These are phyloP conservation scores for Elongisporangium prolatum DNA, from an alignment of 352 stramenopile species.

Conservation along the genomic window DNA sequence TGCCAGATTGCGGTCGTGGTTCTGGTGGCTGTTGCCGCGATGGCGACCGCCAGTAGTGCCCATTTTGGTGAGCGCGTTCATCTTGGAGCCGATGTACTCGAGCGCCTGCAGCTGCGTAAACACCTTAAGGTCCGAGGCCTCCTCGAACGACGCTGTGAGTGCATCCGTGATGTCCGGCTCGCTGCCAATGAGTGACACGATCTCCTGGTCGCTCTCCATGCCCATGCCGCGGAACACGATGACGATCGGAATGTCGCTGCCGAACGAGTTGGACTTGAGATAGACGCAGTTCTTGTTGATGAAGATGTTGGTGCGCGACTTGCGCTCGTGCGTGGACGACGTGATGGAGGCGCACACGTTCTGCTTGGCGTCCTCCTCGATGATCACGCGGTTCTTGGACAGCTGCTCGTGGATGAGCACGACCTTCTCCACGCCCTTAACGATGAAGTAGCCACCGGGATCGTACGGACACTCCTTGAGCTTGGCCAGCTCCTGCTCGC, in stretches of 20 bases:
- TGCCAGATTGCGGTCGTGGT: constrained; percentile 63
- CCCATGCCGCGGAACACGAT: constrained; percentile 98
- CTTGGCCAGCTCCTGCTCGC: constrained; percentile 90
- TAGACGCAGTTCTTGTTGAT: constrained; percentile 96
- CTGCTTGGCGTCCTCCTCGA: constrained; percentile 95
- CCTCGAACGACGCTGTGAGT: constrained; percentile 95
- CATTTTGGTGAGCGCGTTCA: constrained; percentile 76
- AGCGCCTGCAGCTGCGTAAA: constrained; percentile 95
- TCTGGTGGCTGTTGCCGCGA: constrained; percentile 19
- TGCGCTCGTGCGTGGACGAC: constrained; percentile 98
- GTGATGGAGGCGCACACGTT: constrained; percentile 95
- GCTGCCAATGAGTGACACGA: constrained; percentile 94
- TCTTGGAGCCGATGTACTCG: constrained; percentile 96
- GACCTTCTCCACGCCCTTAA: constrained; percentile 98
- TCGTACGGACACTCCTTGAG: constrained; percentile 99
- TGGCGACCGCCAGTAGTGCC: constrained; percentile 35
- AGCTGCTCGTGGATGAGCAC: constrained; percentile 99
- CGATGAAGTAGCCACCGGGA: constrained; percentile 99
- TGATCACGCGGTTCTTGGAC: constrained; percentile 99
- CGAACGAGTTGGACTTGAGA: constrained; percentile 98
- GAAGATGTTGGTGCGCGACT: constrained; percentile 96
- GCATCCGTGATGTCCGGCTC: constrained; percentile 94
- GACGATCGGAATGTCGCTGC: constrained; percentile 97
- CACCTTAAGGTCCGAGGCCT: constrained; percentile 93
- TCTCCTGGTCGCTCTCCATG: constrained; percentile 97